Conservation (phyloP, 768 basidiomycete genomes). For the Chalciporus piperatus region DNA sequence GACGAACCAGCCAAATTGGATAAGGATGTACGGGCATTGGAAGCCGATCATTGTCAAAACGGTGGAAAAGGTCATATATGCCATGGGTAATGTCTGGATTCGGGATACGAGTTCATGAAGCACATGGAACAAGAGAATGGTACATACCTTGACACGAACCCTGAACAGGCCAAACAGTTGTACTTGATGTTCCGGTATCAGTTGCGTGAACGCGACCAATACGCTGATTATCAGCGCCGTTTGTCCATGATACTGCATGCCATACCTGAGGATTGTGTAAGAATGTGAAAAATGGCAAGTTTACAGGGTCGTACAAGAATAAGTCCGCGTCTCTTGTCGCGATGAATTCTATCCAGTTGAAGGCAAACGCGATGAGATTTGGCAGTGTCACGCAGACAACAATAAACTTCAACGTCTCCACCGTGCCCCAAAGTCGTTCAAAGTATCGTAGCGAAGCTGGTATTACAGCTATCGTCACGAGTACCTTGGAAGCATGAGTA, state of each 20-base stretch:
- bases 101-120: constrained; percentile 4
- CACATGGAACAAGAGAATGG: background rate
- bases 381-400: constrained; percentile 71
- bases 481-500: constrained; percentile 49
- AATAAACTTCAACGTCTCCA: constrained; percentile 86
- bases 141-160: constrained; percentile 80
- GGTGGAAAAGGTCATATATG: constrained; percentile 86
- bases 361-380: constrained; percentile 84
- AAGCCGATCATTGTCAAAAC: constrained; percentile 79
- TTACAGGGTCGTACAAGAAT: constrained; percentile 62
- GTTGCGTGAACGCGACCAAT: constrained; percentile 94
- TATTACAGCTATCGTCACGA: constrained; percentile 71
- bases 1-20: constrained; percentile 99
- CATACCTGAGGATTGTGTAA: constrained; percentile 54
- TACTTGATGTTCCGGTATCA: constrained; percentile 97
- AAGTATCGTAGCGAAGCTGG: constrained; percentile 86
- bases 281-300: constrained; percentile 5
- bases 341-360: constrained; percentile 86
- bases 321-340: constrained; percentile 66
- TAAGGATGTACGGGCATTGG: constrained; percentile 88
- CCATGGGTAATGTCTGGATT: constrained; percentile 87
- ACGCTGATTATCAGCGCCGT: constrained; percentile 87
- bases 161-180: constrained; percentile 84
- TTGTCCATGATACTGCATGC: constrained; percentile 88
- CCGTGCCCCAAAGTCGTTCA: constrained; percentile 90